Conservation (phyloP, 306 rosid species). For the Sicyos baderoa region DNA sequence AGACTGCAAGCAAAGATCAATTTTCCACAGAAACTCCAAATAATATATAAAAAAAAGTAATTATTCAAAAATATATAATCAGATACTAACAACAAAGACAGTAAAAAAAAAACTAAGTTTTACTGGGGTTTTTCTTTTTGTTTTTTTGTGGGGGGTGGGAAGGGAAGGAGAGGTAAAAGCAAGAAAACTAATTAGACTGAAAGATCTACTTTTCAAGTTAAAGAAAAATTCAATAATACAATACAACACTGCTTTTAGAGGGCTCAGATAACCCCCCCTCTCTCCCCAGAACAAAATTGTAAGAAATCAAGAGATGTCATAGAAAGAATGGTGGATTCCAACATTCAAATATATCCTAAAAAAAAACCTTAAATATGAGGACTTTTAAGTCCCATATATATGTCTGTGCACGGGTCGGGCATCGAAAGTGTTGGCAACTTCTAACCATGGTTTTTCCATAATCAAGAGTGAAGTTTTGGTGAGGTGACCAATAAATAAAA, state of each 20-base stretch:
- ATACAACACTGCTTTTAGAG: slow-evolving; percentile 45
- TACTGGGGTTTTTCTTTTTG: background rate
- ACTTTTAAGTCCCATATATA: slow-evolving; percentile 60
- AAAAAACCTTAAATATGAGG: slow-evolving; percentile 25
- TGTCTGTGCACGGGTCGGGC: slow-evolving; percentile 84
- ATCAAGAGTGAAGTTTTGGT: slow-evolving; percentile 55
- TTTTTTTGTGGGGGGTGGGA: background rate
- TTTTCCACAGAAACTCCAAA: too few relatives aligned
- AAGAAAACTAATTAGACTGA: slow-evolving; percentile 17
- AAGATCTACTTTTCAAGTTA: slow-evolving; percentile 36
- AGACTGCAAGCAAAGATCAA: background rate
- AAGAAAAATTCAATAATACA: slow-evolving; percentile 32
- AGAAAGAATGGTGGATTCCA: slow-evolving; percentile 24
- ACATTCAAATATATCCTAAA: slow-evolving; percentile 30
- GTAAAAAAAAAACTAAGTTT: too few relatives aligned
- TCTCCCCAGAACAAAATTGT: slow-evolving; percentile 16
- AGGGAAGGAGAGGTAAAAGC: background rate
- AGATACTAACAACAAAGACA: background rate
- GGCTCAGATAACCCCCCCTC: slow-evolving; percentile 18
- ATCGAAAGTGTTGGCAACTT: slow-evolving; percentile 61
- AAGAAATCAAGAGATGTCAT: slow-evolving; percentile 17
- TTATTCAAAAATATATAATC: too few relatives aligned
- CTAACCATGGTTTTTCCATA: slow-evolving; percentile 85
- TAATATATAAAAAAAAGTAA: too few relatives aligned
- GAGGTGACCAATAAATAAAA: slow-evolving; percentile 64